Evolutionary conservation across 352 stramenopile species (phyloP), one percentile per base, ranked within the genome.

Genomic region (Phytophthora litchii): DNA sequence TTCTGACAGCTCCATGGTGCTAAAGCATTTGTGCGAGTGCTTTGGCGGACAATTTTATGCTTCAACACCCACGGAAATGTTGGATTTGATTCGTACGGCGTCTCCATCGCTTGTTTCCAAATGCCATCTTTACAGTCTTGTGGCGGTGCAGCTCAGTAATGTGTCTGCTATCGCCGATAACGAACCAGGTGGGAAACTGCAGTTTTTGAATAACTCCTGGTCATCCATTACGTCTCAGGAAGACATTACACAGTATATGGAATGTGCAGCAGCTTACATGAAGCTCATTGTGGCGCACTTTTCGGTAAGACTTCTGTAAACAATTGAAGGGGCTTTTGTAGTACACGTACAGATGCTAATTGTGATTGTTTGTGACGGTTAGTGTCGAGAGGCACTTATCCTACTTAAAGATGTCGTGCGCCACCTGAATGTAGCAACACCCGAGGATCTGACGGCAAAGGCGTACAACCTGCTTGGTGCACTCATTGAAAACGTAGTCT

Each of bases 121-220:
- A 20, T 83, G 82, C 14, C 80, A 91, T 56, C 42, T 93, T 8
- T 91, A 91, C 69, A 91, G 82, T 46, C 54, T 91, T 1, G 41
- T 93, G 16, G 81, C 82, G 1, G 38, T 87, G 4, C 81, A 93
- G 36, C 53, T 93, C 20, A 89, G 77, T 29, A 58, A 58, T 14
- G 58, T 58, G 4, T n/a, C 54, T 9, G 29, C n/a, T n/a, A 58
- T 80, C 36, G 51, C 73, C 3, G 43, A 61, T 1, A 67, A 65
- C 38, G 65, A 67, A 46, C 60, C 69, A 29, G 72, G 80, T 27
- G 76, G 63, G 2, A 89, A 89, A 20, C 46, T 96, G 13, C 70
- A 76, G n/a, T 92, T 96, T 60, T 51, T 96, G 14, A 96, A 96
- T 58, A 76, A 90, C 35, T 83, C 84, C 5, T 97, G 90, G 90